Evolutionary conservation across 768 basidiomycete species (phyloP).

Genomic region (Suillus decipiens): DNA sequence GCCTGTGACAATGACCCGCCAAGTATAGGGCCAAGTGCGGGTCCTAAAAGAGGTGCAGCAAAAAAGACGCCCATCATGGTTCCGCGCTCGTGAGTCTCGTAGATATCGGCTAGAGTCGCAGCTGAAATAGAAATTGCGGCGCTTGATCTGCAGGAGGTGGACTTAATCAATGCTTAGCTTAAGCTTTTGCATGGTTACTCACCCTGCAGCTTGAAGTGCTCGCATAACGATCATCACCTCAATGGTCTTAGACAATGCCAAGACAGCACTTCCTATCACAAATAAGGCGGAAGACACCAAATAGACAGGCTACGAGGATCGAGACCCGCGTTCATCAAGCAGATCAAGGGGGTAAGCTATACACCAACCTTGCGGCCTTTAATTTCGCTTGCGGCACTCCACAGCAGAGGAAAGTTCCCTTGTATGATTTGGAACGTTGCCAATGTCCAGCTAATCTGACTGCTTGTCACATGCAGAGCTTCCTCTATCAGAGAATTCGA

Average conservation of each 20-base stretch:
- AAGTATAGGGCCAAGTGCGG: conserved; percentile 68
- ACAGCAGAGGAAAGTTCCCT: conserved; percentile 64
- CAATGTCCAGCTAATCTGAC: conserved; percentile 66
- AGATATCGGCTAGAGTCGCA: conserved; percentile 78
- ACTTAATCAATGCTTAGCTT: conserved; percentile 11
- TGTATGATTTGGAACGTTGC: conserved; percentile 73
- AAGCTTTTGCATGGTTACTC: conserved; percentile 18
- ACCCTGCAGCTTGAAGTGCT: conserved; percentile 68
- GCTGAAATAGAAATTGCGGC: conserved; percentile 74
- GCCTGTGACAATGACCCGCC: conserved; percentile 68
- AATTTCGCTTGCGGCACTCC: conserved; percentile 73
- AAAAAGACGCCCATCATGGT: conserved; percentile 82
- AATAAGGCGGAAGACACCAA: conserved; percentile 53
- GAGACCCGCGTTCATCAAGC: conserved; percentile 4
- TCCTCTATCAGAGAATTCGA: conserved; percentile 60
- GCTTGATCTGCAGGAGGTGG: conserved; percentile 46
- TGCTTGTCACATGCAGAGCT: conserved; percentile 58
- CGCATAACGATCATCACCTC: conserved; percentile 65
- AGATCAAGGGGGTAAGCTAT: background rate
- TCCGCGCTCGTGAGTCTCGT: conserved; percentile 72
- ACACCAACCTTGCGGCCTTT: conserved; percentile 68
- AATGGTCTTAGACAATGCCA: conserved; percentile 56
- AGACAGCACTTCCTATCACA: conserved; percentile 55
- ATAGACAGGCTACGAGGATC: conserved; percentile 49
- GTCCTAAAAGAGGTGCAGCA: conserved; percentile 78